Evolutionary conservation across 768 basidiomycete species (phyloP).

Genomic region (Candolleomyces aberdarensis): DNA sequence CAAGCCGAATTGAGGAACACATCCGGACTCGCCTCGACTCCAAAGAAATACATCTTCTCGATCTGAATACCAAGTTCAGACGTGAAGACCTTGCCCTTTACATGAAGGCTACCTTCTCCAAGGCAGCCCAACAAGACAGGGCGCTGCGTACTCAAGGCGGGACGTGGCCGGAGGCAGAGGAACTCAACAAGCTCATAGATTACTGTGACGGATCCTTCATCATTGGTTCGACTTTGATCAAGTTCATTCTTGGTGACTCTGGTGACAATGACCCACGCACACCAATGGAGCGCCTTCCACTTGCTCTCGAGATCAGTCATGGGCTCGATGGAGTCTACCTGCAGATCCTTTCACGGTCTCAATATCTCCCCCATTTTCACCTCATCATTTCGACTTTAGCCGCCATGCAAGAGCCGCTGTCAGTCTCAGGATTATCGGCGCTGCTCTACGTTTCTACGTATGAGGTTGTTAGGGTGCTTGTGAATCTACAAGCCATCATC

Average conservation of each 20-base stretch:
- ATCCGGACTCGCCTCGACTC: neutral
- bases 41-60: neutral
- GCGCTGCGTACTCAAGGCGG: neutral
- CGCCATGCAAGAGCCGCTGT: neutral
- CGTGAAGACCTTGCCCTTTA: neutral
- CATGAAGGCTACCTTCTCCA: neutral
- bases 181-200: neutral
- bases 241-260: neutral
- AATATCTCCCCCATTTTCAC: neutral
- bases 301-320: neutral
- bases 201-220: slow-evolving; percentile 19
- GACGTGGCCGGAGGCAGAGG: neutral
- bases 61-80: neutral
- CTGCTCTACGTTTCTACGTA: neutral
- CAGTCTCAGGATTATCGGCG: neutral
- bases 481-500: neutral
- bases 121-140: neutral
- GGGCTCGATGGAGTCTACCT: neutral
- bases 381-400: neutral
- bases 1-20: neutral
- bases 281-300: neutral
- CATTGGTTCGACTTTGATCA: neutral
- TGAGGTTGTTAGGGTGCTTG: neutral
- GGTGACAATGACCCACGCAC: neutral
- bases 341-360: neutral